Conservation (phyloP, 371 early-diverging fungal species). For the Mucor circinelloides region DNA sequence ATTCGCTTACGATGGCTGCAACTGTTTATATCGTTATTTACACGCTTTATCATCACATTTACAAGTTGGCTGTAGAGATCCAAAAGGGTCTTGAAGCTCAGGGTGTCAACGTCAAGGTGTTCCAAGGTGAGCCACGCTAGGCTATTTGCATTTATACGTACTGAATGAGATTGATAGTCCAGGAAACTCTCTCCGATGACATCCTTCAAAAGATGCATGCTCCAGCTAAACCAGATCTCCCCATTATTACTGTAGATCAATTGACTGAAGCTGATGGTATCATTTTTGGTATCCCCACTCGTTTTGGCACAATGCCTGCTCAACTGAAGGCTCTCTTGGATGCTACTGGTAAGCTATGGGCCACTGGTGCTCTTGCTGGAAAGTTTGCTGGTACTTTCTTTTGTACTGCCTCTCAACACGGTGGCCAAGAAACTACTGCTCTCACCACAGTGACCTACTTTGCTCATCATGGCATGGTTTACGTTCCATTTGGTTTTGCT, state of each 20-base stretch:
- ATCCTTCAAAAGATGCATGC: slow-evolving; percentile 77
- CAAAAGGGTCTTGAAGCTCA: slow-evolving; percentile 57
- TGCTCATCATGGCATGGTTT: slow-evolving; percentile 82
- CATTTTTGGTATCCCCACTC: slow-evolving; percentile 65
- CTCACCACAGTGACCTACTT: slow-evolving; percentile 69
- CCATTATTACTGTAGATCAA: slow-evolving; percentile 60
- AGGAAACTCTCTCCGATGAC: slow-evolving; percentile 69
- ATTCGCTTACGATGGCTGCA: slow-evolving; percentile 17
- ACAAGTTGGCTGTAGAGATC: slow-evolving; percentile 65
- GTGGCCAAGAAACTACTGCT: slow-evolving; percentile 83
- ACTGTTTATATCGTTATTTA: slow-evolving; percentile 69
- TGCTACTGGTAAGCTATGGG: slow-evolving; percentile 78
- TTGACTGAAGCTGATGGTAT: slow-evolving; percentile 75
- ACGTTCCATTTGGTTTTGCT: slow-evolving; percentile 74
- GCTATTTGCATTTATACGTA: not conserved
- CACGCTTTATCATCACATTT: slow-evolving; percentile 77
- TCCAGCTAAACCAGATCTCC: slow-evolving; percentile 59
- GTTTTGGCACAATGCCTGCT: slow-evolving; percentile 76
- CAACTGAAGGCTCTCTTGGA: slow-evolving; percentile 78
- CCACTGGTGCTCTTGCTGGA: slow-evolving; percentile 61
- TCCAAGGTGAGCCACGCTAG: slow-evolving; percentile 40
- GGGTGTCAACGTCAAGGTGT: slow-evolving; percentile 63
- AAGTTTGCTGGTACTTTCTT: slow-evolving; percentile 79
- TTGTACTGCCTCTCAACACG: slow-evolving; percentile 70
- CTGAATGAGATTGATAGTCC: slow-evolving; percentile 14